phyloP scores from a whole-genome alignment of 116 monocot species.

The Iris pallida region DNA sequence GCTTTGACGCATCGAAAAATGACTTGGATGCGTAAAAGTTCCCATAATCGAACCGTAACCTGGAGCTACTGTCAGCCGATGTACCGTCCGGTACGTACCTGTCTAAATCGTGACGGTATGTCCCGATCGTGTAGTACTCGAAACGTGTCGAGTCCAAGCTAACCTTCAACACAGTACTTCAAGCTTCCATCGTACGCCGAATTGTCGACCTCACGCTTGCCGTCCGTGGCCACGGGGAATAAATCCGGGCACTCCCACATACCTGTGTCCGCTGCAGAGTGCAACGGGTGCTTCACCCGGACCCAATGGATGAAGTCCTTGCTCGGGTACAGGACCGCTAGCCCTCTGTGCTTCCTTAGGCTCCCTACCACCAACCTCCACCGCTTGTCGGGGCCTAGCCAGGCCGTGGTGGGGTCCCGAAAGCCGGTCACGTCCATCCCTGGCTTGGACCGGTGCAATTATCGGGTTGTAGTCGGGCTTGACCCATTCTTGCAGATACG shows the following conservation, averaged over 20 bases:
- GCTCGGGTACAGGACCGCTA: conserved; percentile 42
- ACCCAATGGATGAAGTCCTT: conserved; percentile 61
- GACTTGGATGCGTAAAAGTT: conserved; percentile 59
- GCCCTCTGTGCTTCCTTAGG: conserved; percentile 4
- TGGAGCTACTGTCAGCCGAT: conserved; percentile 13
- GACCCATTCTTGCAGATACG: conserved; percentile 17
- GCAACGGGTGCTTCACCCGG: conserved; percentile 42
- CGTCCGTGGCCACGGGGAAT: conserved; percentile 42
- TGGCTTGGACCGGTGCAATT: not conserved
- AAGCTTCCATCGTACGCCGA: conserved; percentile 4
- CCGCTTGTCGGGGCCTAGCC: conserved; percentile 21
- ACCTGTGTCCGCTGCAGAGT: conserved; percentile 37
- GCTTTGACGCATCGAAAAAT: conserved; percentile 27
- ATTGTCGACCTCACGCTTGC: conserved; percentile 31
- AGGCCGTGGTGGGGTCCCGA: conserved; percentile 50
- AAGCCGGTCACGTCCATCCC: conserved; percentile 26
- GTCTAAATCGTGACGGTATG: conserved; percentile 18
- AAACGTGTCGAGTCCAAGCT: conserved; percentile 29
- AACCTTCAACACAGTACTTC: conserved; percentile 53
- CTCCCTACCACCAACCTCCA: conserved; percentile 30
- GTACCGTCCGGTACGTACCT: conserved; percentile 26
- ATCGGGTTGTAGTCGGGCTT: conserved; percentile 17
- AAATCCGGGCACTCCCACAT: conserved; percentile 97
- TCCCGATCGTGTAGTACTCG: conserved; percentile 53
- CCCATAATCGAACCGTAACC: conserved; percentile 56